Evolutionary conservation across 2,329 filamentous ascomycete genomes (phyloP).

Genomic region (Talaromyces piceae): DNA sequence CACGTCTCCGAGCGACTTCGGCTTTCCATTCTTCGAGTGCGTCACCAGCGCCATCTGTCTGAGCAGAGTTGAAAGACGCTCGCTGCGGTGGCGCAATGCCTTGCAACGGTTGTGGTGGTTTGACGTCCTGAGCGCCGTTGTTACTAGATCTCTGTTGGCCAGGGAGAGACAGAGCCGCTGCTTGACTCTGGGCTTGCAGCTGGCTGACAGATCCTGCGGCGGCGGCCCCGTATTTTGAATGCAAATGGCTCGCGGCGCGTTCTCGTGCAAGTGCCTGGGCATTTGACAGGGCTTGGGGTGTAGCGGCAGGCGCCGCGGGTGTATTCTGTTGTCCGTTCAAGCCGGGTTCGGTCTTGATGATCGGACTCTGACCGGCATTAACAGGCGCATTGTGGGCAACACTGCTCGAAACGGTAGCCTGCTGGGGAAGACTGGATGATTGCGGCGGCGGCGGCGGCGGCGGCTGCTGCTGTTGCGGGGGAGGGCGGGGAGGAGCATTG

Average conservation of each 20-base stretch:
- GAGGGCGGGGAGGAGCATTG: constrained; percentile 35
- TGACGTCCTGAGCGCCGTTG: constrained; percentile 37
- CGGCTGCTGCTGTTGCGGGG: constrained; percentile 27
- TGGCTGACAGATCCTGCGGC: constrained; percentile 38
- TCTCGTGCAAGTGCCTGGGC: constrained; percentile 44
- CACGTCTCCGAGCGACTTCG: constrained; percentile 38
- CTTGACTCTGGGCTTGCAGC: constrained; percentile 35
- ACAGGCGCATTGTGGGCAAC: constrained; percentile 10
- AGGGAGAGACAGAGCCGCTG: constrained; percentile 24
- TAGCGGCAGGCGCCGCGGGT: constrained; percentile 29
- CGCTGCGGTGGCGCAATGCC: constrained; percentile 32
- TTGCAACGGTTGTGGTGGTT: constrained; percentile 31
- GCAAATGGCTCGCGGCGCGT: constrained; percentile 45
- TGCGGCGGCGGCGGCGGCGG: constrained; percentile 29
- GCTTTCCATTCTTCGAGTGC: constrained; percentile 49
- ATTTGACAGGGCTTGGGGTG: constrained; percentile 30
- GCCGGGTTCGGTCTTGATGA: constrained; percentile 49
- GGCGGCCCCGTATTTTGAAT: constrained; percentile 39
- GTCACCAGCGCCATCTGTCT: constrained; percentile 67
- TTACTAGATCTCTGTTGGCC: constrained; percentile 28
- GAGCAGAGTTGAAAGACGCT: constrained; percentile 43
- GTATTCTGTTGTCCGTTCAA: constrained; percentile 30
- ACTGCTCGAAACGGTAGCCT: constrained; percentile 15
- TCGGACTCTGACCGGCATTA: constrained; percentile 28
- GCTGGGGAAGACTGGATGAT: constrained; percentile 22